Conservation (phyloP, 495 filamentous ascomycete species). For the Ramalina peruviana region DNA sequence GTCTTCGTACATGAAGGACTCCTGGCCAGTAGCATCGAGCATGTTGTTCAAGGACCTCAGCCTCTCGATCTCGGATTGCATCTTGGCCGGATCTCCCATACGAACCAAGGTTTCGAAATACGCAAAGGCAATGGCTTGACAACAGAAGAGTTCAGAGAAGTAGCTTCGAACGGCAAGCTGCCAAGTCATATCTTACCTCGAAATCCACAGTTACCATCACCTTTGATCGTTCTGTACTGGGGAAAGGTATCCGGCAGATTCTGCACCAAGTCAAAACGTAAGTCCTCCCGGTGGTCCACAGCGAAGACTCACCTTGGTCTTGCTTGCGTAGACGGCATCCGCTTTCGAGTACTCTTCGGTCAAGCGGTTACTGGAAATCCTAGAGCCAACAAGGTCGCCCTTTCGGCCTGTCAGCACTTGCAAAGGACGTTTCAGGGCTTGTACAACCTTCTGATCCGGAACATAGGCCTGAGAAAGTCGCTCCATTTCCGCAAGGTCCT, state of each 20-base stretch:
- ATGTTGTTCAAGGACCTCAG: conserved; percentile 57
- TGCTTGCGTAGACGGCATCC: conserved; percentile 69
- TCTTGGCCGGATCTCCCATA: conserved; percentile 44
- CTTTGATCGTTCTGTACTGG: conserved; percentile 72
- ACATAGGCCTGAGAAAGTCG: conserved; percentile 49
- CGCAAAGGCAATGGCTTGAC: conserved; percentile 71
- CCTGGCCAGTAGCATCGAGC: conserved; percentile 54
- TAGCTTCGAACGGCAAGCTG: conserved; percentile 3
- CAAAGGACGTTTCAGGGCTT: background rate
- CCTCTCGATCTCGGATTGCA: conserved; percentile 55
- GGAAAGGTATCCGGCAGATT: conserved; percentile 65
- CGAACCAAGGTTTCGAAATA: conserved; percentile 79
- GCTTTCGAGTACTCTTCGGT: conserved; percentile 82
- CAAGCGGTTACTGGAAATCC: conserved; percentile 62
- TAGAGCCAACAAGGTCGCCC: conserved; percentile 45
- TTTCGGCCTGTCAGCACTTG: background rate
- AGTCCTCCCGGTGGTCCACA: background rate
- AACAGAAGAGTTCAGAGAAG: conserved; percentile 12
- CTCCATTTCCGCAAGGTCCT: conserved; percentile 40
- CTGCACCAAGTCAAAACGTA: background rate
- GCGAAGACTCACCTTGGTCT: conserved; percentile 54
- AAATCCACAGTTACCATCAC: conserved; percentile 97
- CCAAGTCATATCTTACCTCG: conserved; percentile 47
- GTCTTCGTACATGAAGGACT: conserved; percentile 59
- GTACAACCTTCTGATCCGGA: conserved; percentile 44